Conservation (phyloP, 352 stramenopile genomes). For the Phytopythium delawarense region DNA sequence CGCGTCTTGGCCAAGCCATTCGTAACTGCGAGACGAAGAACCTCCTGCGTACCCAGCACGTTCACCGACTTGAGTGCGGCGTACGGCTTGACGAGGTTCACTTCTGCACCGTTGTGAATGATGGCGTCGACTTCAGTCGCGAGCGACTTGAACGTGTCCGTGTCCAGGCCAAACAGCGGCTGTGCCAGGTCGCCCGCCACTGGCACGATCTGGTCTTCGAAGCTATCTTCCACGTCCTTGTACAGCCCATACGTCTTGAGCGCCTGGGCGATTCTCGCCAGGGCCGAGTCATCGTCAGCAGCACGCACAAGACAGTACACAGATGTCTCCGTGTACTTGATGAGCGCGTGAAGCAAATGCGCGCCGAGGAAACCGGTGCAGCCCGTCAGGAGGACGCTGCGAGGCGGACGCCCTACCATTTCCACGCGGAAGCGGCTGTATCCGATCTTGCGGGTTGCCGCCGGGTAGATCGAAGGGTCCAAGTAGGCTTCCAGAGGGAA, state of each 20-base stretch:
- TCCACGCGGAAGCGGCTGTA: conserved; percentile 81
- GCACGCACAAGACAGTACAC: conserved; percentile 86
- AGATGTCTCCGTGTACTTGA: conserved; percentile 61
- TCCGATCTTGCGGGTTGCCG: conserved; percentile 59
- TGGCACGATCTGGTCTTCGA: conserved; percentile 68
- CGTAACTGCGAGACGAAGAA: conserved; percentile 82
- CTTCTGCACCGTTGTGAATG: conserved; percentile 90
- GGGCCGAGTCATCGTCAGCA: conserved; percentile 33
- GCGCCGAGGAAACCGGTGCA: conserved; percentile 89
- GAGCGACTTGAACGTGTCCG: conserved; percentile 84
- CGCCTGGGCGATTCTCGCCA: conserved; percentile 51
- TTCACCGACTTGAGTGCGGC: conserved; percentile 84
- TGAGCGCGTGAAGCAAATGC: conserved; percentile 79
- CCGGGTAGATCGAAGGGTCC: conserved; percentile 68
- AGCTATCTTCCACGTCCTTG: conserved; percentile 39
- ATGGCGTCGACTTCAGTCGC: conserved; percentile 87
- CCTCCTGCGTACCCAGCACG: conserved; percentile 87
- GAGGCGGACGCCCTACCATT: conserved; percentile 66
- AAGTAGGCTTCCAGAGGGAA: conserved; percentile 61
- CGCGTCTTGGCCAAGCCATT: conserved; percentile 71
- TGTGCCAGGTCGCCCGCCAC: conserved; percentile 77
- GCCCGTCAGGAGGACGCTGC: conserved; percentile 85
- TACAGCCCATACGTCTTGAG: conserved; percentile 55
- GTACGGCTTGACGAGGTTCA: conserved; percentile 92
- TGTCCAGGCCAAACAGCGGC: conserved; percentile 73